Conservation (phyloP, 441 rosid genomes). For the Jatropha podagrica region DNA sequence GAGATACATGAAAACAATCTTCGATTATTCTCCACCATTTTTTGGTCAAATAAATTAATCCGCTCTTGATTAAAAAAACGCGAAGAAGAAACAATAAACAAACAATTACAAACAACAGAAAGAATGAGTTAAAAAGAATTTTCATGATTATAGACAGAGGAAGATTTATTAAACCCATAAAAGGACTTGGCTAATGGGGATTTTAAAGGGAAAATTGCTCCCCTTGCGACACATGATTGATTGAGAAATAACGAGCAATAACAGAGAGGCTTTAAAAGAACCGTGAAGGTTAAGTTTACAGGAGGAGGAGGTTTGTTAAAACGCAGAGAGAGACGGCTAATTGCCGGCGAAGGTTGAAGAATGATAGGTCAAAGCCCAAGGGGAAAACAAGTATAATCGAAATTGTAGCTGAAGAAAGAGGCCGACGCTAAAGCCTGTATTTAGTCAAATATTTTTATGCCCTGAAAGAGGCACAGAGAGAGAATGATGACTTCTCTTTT, state of each 20-base stretch:
- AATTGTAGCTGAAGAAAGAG: not conserved
- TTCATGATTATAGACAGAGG: slow-evolving; percentile 30
- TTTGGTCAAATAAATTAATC: slow-evolving; percentile 53
- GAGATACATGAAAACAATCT: slow-evolving; percentile 64
- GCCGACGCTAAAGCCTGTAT: not conserved
- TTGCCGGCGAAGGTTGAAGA: not conserved
- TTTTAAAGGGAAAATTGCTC: not conserved
- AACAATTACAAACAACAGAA: slow-evolving; percentile 20
- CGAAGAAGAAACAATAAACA: slow-evolving; percentile 40
- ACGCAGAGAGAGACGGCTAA: not conserved
- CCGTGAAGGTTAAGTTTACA: not conserved
- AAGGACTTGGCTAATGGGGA: not conserved
- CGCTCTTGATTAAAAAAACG: slow-evolving; percentile 57
- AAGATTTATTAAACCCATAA: not conserved
- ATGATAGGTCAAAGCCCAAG: not conserved
- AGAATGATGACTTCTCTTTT: not conserved
- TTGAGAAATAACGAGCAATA: not conserved
- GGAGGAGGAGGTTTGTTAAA: not conserved
- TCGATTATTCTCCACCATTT: slow-evolving; percentile 47
- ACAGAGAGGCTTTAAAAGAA: not conserved
- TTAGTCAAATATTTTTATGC: slow-evolving; percentile 8
- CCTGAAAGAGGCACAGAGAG: not conserved
- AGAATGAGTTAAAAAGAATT: slow-evolving; percentile 33
- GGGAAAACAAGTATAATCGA: not conserved
- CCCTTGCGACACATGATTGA: not conserved